phyloP scores from a whole-genome alignment of 164 flowering plant genomes.

The Buxus sempervirens region DNA sequence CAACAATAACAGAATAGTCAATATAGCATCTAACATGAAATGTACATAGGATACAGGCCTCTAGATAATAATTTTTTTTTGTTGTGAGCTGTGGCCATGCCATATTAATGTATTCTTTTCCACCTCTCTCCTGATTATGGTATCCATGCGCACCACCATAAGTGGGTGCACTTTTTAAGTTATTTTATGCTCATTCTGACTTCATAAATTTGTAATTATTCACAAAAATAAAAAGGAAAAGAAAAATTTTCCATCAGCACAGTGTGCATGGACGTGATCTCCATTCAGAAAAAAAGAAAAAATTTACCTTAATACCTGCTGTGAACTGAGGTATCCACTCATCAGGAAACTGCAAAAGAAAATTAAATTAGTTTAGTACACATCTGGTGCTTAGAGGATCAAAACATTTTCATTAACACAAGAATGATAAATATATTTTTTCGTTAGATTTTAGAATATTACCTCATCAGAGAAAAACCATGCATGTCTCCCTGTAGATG shows the following conservation, averaged over 20 bases:
- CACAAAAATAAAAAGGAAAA: no score
- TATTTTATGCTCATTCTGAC: no score
- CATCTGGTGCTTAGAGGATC: neutral
- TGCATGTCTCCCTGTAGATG: slow-evolving; percentile 40
- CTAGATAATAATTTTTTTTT: no score
- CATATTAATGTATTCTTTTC: no score
- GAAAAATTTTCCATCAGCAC: neutral
- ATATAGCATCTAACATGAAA: neutral
- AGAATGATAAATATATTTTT: neutral
- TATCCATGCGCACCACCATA: no score
- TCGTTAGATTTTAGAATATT: slow-evolving; percentile 3
- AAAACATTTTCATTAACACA: neutral
- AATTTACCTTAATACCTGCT: slow-evolving; percentile 73
- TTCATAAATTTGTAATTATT: no score
- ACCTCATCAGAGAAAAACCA: slow-evolving; percentile 66
- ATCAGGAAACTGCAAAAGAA: slow-evolving; percentile 44
- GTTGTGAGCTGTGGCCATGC: no score
- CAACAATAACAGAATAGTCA: slow-evolving; percentile 7
- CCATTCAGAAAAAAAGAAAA: neutral
- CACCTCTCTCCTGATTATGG: no score
- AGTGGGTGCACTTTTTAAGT: no score
- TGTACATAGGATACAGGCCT: no score
- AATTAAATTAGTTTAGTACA: slow-evolving; percentile 5
- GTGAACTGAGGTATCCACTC: slow-evolving; percentile 69
- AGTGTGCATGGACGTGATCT: neutral